Conservation (phyloP, 441 rosid species). For the Erodium trifolium region DNA sequence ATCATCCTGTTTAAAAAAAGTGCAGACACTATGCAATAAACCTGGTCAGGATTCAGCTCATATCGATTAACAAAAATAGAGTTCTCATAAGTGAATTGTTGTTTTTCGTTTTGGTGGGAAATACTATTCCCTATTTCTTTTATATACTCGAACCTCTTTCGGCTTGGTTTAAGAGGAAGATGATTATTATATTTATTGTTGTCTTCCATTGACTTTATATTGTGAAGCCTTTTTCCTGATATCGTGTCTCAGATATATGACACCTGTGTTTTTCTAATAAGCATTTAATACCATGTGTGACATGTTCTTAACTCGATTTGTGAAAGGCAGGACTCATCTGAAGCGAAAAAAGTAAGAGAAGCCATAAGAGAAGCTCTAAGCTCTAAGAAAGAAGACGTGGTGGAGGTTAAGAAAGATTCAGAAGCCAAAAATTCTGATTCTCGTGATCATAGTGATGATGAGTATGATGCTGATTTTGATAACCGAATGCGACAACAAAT, state of each 20-base stretch:
- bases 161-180: background rate
- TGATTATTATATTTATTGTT: background rate
- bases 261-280: conserved; percentile 9
- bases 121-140: background rate
- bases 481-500: no score
- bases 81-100: background rate
- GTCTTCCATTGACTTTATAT: background rate
- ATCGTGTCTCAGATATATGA: background rate
- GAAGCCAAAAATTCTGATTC: conserved; percentile 24
- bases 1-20: conserved; percentile 5
- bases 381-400: background rate
- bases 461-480: no score
- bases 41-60: background rate
- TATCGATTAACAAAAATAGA: background rate
- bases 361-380: no score
- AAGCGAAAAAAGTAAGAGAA: no score
- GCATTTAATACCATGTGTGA: conserved; percentile 16
- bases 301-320: conserved; percentile 15
- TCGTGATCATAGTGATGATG: no score
- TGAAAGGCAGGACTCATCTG: conserved; percentile 32
- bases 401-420: conserved; percentile 26
- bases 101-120: background rate
- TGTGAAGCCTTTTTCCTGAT: conserved; percentile 2
- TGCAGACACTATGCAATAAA: background rate
- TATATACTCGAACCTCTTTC: background rate